Evolutionary conservation across 352 stramenopile genomes (phyloP).

Genomic region (Sclerospora graminicola): DNA sequence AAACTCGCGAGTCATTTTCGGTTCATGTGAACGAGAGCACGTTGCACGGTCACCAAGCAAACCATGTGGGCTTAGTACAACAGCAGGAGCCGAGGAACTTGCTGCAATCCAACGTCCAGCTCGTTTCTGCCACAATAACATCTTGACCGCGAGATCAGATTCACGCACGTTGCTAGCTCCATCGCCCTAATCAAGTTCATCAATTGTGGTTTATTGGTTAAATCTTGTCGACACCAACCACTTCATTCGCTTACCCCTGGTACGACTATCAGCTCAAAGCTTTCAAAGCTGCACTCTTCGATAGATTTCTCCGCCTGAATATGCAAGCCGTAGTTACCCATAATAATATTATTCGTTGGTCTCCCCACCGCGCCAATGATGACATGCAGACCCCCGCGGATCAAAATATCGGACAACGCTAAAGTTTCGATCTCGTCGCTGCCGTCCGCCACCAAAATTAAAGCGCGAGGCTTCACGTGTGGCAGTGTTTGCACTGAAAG

Average conservation of each 20-base stretch:
- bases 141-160: slow-evolving; percentile 48
- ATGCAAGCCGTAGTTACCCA: slow-evolving; percentile 46
- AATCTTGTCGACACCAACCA: not conserved
- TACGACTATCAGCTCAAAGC: slow-evolving; percentile 61
- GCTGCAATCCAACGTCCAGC: slow-evolving; percentile 41
- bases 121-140: slow-evolving; percentile 46
- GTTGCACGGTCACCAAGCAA: slow-evolving; percentile 41
- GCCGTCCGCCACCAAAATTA: slow-evolving; percentile 50
- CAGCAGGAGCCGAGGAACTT: slow-evolving; percentile 32
- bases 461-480: slow-evolving; percentile 45
- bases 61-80: slow-evolving; percentile 35
- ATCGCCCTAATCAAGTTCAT: slow-evolving; percentile 23
- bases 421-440: slow-evolving; percentile 60
- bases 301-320: slow-evolving; percentile 55
- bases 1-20: slow-evolving; percentile 35
- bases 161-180: slow-evolving; percentile 34
- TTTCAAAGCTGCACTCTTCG: slow-evolving; percentile 50
- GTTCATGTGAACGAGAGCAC: slow-evolving; percentile 29
- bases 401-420: slow-evolving; percentile 51
- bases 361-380: slow-evolving; percentile 37
- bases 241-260: slow-evolving; percentile 32
- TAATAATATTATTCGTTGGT: slow-evolving; percentile 51
- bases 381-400: slow-evolving; percentile 47
- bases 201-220: not conserved
- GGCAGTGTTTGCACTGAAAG: slow-evolving; percentile 14